Evolutionary conservation across 768 basidiomycete genomes (phyloP), one percentile per base, ranked within the genome.

Genomic region (Phanerodontia chrysosporium): DNA sequence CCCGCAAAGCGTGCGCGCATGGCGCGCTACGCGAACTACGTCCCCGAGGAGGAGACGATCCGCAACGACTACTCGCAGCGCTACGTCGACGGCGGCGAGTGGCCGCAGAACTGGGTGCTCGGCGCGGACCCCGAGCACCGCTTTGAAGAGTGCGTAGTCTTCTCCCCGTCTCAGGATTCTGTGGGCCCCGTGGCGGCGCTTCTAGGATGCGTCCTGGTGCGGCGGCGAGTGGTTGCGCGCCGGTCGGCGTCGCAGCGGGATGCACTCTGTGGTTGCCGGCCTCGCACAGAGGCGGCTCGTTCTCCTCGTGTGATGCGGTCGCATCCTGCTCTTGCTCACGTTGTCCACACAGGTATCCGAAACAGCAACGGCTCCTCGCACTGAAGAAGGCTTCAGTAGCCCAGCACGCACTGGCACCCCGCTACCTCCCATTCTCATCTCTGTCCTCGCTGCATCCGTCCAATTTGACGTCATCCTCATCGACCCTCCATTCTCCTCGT

Each of bases 41-140:
- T 95, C 16, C 87, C 91, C 1, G 92, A 94, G 61, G 96, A 99
- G 69, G 96, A 99, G 71, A 98, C 95, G 0, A 90, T 99, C 45
- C 82, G 97, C 49, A 98, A 97, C 66, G 95, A 99, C 75, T 94
- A 95, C 68, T 92, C 90, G 0, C 88, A 89, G 72, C 78, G 88
- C 63, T 98, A 96, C 72, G 93, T 95, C 32, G 87, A 92, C 65
- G 82, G 89, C 1, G 95, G 95, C 10, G 90, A 92, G 62, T 94
- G 95, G 87, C 92, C 95, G 1, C 94, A 96, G 74, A 87, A 97
- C 67, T 92, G 87, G 84, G 89, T 99, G 9, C 75, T 93, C 8
- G 95, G 95, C 22, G 90, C 92, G 5, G 90, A 90, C 61, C 89
- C 90, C 13, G 90, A 93, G 52, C 85, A 83, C 58, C 83, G 95